Base-by-base conservation (phyloP, 495 filamentous ascomycete species). In the Hypoxylon fuscum region DNA sequence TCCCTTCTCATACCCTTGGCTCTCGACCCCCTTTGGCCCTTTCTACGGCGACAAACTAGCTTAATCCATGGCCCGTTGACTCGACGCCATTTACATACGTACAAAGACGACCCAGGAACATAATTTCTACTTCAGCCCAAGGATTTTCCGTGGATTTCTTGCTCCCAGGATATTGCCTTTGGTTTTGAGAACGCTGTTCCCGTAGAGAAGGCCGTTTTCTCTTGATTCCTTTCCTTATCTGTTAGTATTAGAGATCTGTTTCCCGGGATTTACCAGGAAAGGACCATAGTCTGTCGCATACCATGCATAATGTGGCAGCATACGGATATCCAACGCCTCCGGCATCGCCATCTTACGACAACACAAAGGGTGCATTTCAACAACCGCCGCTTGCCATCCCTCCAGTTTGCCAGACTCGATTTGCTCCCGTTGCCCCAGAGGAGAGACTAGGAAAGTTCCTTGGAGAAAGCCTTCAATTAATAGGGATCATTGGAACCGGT, bases 401-500 rank as follows among this genome's bases (percentile, higher is more conserved):
- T 20, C 59, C 59, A 52, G 46, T 50, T 51, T 69, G 62, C 44
- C 65, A 59, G 25, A 66, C 71, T 35, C 75, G 74, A 55, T 81
- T 74, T 66, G 59, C 70, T 31, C 79, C 78, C 14, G 70, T 75
- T 50, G 61, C 77, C 38, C 91, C 93, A 38, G 91, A 96, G 82
- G 90, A 95, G 72, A 88, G 93, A 65, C 75, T 97, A 81, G 93
- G 93, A 76, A 84, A 89, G 55, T 81, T 96, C 61, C 79, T 97
- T 62, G 93, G 89, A 71, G 85, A 87, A 74, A 87, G 91, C 68
- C 81, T 96, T 59, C 89, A 92, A 76, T 83, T 97, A 59, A 91
- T 87, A 46, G 81, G 86, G 57, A 91, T 98, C 69, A 84, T 98
- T 55, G 95, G 95, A 47, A 88, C 95, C 42, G 95, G 95, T 53